A percentile compares a stretch with the other conserved stretches of the same genome.
Conservation (phyloP, 495 filamentous ascomycete species). For the Podospora appendiculata region DNA sequence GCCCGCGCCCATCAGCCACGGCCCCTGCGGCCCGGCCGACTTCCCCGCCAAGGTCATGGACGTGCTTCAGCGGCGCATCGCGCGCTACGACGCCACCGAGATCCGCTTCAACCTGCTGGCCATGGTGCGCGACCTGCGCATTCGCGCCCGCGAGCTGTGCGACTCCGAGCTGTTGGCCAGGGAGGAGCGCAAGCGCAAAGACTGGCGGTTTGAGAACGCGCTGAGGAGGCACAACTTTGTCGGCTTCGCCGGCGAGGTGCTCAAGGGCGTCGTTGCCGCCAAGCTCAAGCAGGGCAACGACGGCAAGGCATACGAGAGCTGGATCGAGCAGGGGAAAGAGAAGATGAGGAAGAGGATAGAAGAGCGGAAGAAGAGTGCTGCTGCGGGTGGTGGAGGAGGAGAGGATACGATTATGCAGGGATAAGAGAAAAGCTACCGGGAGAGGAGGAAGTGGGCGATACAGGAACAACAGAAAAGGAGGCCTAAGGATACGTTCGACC, state of each 20-base stretch:
- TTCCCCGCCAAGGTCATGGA: slow-evolving; percentile 82
- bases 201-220: slow-evolving; percentile 95
- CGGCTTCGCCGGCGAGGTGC: slow-evolving; percentile 83
- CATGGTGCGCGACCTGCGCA: slow-evolving; percentile 73
- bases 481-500: no score
- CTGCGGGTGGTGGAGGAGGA: slow-evolving; percentile 21
- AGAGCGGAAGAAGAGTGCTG: slow-evolving; percentile 25
- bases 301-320: slow-evolving; percentile 61
- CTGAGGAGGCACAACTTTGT: slow-evolving; percentile 92
- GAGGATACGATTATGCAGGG: slow-evolving; percentile 39
- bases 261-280: slow-evolving; percentile 69
- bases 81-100: slow-evolving; percentile 75
- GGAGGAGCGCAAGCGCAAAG: slow-evolving; percentile 77
- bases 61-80: slow-evolving; percentile 77
- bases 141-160: slow-evolving; percentile 70
- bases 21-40: slow-evolving; percentile 53
- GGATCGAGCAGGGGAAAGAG: slow-evolving; percentile 69
- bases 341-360: slow-evolving; percentile 64
- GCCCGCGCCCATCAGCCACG: slow-evolving; percentile 85
- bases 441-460: background rate
- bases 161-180: slow-evolving; percentile 68
- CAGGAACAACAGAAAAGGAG: no score
- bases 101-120: slow-evolving; percentile 95
- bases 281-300: slow-evolving; percentile 54
- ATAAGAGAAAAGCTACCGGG: slow-evolving; percentile 5